Evolutionary conservation across 2,329 filamentous ascomycete genomes (phyloP), one percentile per base, ranked within the genome.

Genomic region (Seiridium cupressi): DNA sequence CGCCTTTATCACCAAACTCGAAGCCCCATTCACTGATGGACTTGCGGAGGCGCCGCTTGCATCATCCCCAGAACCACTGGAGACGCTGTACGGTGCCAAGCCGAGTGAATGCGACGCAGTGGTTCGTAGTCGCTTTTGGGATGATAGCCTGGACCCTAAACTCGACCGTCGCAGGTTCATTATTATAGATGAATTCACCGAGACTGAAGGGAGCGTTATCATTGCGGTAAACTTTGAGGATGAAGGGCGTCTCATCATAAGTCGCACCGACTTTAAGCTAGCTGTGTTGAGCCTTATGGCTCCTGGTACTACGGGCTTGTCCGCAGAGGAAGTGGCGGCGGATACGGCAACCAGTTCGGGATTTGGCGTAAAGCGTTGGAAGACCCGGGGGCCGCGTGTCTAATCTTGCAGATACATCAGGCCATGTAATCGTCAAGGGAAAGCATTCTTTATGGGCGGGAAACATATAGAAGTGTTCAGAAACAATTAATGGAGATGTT

Each of bases 171-270:
- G n/a, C 34, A 35, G 49, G 18, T 53, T 53, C 31, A 53, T 53
- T 11, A 53, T 53, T 32, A 53, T 53, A 32, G 49, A 53, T 35
- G 49, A 53, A 32, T 53, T 53, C 31, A 53, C 49, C 18, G 49
- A 53, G 49, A 53, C 49, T 38, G 49, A 38, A 9, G 18, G 13
- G 7, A 53, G 8, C 5, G 49, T 36, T 18, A 53, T 53, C 34
- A 36, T 35, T 35, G 49, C 49, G 34, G 31, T 53, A 1, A 36
- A 53, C 49, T 53, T 53, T 36, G 8, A 53, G 34, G 6, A 38
- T 35, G 5, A 18, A 8, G 49, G 49, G 1, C 49, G 34, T 35
- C 34, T 35, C 11, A 53, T 53, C 49, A 35, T 53, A 5, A 38
- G 11, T 38, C 49, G 49, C 18, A 10, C 32, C 34, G 49, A 53